Conservation (phyloP, 495 filamentous ascomycete species). For the Hyphodiscus hymeniophilus region DNA sequence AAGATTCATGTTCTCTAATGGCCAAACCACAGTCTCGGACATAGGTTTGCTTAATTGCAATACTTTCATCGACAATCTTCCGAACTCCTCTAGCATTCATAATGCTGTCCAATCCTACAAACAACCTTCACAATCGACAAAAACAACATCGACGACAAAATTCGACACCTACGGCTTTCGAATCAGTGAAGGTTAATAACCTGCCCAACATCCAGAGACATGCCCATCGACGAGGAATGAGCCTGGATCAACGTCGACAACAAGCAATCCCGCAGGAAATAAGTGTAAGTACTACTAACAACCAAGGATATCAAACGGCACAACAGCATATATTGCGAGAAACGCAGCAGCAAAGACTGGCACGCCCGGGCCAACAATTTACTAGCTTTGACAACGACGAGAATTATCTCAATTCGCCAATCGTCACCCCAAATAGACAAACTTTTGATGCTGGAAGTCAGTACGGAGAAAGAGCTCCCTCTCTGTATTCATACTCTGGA, state of each 20-base stretch:
- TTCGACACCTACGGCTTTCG: slow-evolving; percentile 72
- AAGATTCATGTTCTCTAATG: slow-evolving; percentile 4
- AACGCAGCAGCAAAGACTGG: slow-evolving; percentile 37
- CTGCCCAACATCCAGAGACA: slow-evolving; percentile 48
- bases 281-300: slow-evolving; percentile 53
- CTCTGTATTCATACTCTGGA: slow-evolving; percentile 24
- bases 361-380: slow-evolving; percentile 48
- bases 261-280: slow-evolving; percentile 40
- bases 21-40: slow-evolving; percentile 42
- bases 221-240: slow-evolving; percentile 70
- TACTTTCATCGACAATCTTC: slow-evolving; percentile 43
- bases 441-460: slow-evolving; percentile 35
- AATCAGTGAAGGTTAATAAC: slow-evolving; percentile 54
- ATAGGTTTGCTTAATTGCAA: slow-evolving; percentile 34
- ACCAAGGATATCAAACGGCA: slow-evolving; percentile 63
- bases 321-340: slow-evolving; percentile 56
- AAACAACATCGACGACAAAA: slow-evolving; percentile 80
- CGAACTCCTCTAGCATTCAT: slow-evolving; percentile 56
- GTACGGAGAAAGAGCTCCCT: slow-evolving; percentile 14
- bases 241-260: slow-evolving; percentile 61
- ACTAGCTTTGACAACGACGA: slow-evolving; percentile 25
- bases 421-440: slow-evolving; percentile 36
- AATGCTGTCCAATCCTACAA: slow-evolving; percentile 71
- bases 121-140: slow-evolving; percentile 58
- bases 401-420: slow-evolving; percentile 38